These are phyloP conservation scores for Ploettnerulaceae sp. DNA, from an alignment of 2,329 filamentous ascomycete species.

Conservation along the genomic window DNA sequence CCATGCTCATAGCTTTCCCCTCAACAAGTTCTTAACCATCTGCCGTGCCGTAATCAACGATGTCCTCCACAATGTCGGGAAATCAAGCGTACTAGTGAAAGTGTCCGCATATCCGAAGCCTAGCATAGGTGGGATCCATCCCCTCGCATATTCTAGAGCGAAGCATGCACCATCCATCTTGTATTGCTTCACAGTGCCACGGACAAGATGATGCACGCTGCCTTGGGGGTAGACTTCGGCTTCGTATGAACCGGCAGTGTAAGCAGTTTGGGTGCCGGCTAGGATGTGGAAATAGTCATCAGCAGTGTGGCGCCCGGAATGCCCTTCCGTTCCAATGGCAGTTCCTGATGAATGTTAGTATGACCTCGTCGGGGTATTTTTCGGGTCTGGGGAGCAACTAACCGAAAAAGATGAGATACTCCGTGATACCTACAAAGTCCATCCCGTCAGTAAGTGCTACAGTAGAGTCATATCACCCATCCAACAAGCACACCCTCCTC, in stretches of 20 bases:
- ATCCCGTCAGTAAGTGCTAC: no score
- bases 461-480: conserved; percentile 1
- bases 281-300: conserved; percentile 96
- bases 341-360: conserved; percentile 45
- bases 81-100: conserved; percentile 74
- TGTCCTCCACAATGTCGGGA: conserved; percentile 81
- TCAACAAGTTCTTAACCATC: conserved; percentile 69
- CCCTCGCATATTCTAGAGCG: conserved; percentile 77
- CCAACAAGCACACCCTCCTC: neutral
- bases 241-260: conserved; percentile 62
- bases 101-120: conserved; percentile 84
- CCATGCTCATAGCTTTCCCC: conserved; percentile 54
- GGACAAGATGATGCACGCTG: conserved; percentile 64
- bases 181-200: conserved; percentile 76
- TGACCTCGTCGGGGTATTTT: neutral
- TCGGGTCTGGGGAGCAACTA: conserved; percentile 14
- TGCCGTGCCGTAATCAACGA: conserved; percentile 66
- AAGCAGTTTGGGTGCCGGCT: conserved; percentile 69
- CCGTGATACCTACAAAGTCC: conserved; percentile 65
- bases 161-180: conserved; percentile 73
- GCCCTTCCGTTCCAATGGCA: conserved; percentile 78
- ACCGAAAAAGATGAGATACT: conserved; percentile 86
- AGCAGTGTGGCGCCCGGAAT: conserved; percentile 82
- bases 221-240: conserved; percentile 67
- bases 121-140: conserved; percentile 91